Base-by-base conservation (phyloP, 257 asterid genomes). In the Solanum appendiculatum region DNA sequence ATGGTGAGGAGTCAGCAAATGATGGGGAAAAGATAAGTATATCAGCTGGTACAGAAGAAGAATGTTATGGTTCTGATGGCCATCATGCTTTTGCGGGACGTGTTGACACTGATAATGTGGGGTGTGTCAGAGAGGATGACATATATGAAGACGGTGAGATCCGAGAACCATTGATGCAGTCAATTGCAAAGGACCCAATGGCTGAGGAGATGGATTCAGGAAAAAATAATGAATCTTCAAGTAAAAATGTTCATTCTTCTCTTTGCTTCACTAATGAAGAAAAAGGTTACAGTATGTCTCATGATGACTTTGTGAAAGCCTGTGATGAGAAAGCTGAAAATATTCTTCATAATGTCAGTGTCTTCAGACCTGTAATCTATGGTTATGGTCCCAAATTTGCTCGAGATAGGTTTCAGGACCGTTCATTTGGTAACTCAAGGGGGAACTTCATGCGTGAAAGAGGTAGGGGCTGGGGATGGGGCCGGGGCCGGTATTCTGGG, bases 121-220 rank as follows among this genome's bases (percentile, higher is more conserved):
- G 1, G 60, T 51, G 23, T 51, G 23, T 16, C 60, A 6, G 9
- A 51, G 23, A 51, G 60, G 97, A 94, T 89, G 98, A 92, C 39
- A 96, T 93, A 11, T 92, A 73, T 88, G 98, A 96, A 92, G 99
- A 96, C 66, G 98, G 98, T 87, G 98, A 96, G 90, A 90, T 94
- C 84, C 92, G 97, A 89, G 98, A 94, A 87, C 90, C 92, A 36
- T 15, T 84, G 20, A 87, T 81, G 70, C 89, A 48, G 74, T 87
- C 93, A 25, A 34, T 81, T 87, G 84, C 21, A 51, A 9, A 51
- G 6, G 60, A 51, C 58, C 60, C 3, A 20, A 51, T 15, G 18
- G 21, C 44, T 70, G 89, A 74, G 73, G 93, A 39, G 60, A 56
- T 86, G 82, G 88, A 87, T 63, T 86, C 68, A 23, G 93, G 85